Conservation (phyloP, 176 grass and related monocot genomes). For the Rhynchospora pubera region DNA sequence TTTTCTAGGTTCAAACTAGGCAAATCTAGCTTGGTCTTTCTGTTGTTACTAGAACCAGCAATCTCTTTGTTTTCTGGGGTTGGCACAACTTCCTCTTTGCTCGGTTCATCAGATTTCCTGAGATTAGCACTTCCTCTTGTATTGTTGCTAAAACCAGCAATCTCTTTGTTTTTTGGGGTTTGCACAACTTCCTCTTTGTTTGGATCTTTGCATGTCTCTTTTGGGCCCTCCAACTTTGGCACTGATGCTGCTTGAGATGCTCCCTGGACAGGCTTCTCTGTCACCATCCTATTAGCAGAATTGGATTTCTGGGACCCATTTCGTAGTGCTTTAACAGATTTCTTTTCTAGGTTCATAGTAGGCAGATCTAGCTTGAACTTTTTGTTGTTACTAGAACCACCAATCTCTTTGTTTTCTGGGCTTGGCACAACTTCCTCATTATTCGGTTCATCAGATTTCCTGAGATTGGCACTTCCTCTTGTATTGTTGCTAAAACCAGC, state of each 20-base stretch:
- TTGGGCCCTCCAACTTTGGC: not conserved
- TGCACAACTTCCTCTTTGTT: not conserved
- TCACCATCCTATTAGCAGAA: not conserved
- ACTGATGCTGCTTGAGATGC: not conserved
- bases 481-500: not conserved
- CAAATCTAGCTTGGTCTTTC: not conserved
- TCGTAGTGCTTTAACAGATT: not conserved
- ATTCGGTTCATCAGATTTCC: not conserved
- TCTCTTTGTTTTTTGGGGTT: not conserved
- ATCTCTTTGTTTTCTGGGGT: slow-evolving; percentile 3
- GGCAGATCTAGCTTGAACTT: not conserved
- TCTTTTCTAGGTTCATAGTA: not conserved
- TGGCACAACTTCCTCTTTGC: not conserved
- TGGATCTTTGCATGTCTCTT: not conserved
- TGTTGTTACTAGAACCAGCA: not conserved
- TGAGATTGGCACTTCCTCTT: not conserved
- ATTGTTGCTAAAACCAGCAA: too few species aligned
- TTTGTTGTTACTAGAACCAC: not conserved
- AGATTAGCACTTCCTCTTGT: too few species aligned
- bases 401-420: not conserved
- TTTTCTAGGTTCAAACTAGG: not conserved
- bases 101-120: not conserved
- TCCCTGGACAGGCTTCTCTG: not conserved
- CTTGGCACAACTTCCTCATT: not conserved
- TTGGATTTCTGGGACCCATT: slow-evolving; percentile 13